Evolutionary conservation across 352 stramenopile species (phyloP).

Genomic region (Peronospora destructor): DNA sequence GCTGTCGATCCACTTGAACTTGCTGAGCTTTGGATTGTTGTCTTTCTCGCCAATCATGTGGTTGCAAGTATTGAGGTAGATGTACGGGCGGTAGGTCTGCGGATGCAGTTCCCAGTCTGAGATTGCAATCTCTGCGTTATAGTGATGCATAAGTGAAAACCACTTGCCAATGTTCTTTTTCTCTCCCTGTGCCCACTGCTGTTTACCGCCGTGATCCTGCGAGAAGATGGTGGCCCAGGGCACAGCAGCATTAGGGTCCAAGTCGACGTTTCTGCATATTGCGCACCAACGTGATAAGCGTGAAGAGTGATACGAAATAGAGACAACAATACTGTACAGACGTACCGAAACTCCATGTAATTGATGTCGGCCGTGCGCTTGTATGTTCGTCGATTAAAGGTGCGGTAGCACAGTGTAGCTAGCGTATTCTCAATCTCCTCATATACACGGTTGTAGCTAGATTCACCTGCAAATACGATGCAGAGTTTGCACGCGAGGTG

Average conservation of each 20-base stretch:
- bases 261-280: conserved; percentile 47
- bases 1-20: conserved; percentile 81
- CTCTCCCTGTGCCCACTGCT: conserved; percentile 77
- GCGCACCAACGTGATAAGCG: background rate
- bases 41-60: conserved; percentile 85
- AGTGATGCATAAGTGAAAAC: conserved; percentile 89
- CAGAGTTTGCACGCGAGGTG: conserved; percentile 71
- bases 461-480: conserved; percentile 75
- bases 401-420: conserved; percentile 75
- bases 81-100: conserved; percentile 47
- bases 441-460: conserved; percentile 76
- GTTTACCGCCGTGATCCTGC: conserved; percentile 64
- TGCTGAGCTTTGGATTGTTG: conserved; percentile 68
- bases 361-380: conserved; percentile 87
- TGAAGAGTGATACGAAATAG: background rate
- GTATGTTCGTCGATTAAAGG: conserved; percentile 80
- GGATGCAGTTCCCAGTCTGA: conserved; percentile 39
- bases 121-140: conserved; percentile 47
- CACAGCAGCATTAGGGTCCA: conserved; percentile 31
- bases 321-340: background rate
- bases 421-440: conserved; percentile 68
- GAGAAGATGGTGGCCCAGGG: conserved; percentile 69
- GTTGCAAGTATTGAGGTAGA: conserved; percentile 88
- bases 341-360: conserved; percentile 79
- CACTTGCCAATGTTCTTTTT: conserved; percentile 77